Percentiles rank a stretch among this genome's conserved stretches.
These are phyloP conservation scores for Exophiala bonariae DNA, from an alignment of 2,329 filamentous ascomycete genomes.

Conservation along the genomic window DNA sequence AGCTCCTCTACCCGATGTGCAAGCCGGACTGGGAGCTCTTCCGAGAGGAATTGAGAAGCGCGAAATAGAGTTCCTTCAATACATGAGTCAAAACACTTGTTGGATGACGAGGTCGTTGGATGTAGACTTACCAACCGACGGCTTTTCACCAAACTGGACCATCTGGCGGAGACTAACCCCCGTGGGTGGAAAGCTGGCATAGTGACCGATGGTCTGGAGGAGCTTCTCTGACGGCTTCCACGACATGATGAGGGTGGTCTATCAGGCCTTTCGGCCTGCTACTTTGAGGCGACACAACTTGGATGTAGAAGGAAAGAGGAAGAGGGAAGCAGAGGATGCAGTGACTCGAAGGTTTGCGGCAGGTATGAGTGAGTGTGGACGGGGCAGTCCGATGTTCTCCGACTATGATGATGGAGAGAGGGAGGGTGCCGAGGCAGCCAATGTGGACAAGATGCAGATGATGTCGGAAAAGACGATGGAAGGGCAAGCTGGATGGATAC, in stretches of 20 bases:
- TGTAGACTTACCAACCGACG: constrained; percentile 70
- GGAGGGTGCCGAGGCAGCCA: constrained; percentile 3
- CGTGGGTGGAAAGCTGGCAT: constrained; percentile 94
- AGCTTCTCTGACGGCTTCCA: constrained; percentile 88
- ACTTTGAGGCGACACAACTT: constrained; percentile 23
- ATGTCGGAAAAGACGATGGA: neutral
- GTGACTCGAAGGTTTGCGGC: constrained; percentile 18
- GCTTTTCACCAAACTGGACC: constrained; percentile 96
- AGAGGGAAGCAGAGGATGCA: constrained; percentile 2
- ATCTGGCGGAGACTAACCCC: constrained; percentile 96
- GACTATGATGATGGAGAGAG: constrained; percentile 1
- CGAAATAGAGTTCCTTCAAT: constrained; percentile 83
- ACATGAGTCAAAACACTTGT: constrained; percentile 1
- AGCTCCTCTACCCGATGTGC: constrained; percentile 96
- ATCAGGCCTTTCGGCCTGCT: constrained; percentile 31
- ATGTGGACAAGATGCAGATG: neutral
- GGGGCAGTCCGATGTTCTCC: constrained; percentile 23
- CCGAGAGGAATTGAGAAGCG: constrained; percentile 95
- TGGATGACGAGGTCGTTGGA: neutral
- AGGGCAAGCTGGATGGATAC: neutral
- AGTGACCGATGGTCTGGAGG: constrained; percentile 97
- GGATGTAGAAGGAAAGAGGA: constrained; percentile 14
- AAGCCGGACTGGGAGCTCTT: constrained; percentile 94
- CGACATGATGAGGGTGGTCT: constrained; percentile 62
- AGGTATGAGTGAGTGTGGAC: constrained; percentile 3